Conservation (phyloP, 345 rosid genomes). For the Hibiscus mutabilis region DNA sequence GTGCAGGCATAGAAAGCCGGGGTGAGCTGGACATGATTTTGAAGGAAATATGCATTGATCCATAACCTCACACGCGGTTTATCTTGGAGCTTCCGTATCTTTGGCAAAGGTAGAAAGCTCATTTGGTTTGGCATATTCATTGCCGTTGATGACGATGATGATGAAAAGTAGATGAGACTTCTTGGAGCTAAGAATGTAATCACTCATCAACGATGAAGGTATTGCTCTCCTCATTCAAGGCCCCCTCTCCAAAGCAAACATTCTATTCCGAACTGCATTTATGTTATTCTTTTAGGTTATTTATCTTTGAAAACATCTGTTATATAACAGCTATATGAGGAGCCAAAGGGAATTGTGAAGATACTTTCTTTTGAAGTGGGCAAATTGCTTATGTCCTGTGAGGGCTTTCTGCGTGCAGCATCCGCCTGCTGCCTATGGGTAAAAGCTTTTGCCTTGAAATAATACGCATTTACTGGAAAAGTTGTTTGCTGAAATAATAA, state of each 20-base stretch:
- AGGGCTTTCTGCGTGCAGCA: slow-evolving; percentile 5
- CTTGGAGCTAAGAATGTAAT: slow-evolving; percentile 15
- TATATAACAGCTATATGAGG: slow-evolving; percentile 6
- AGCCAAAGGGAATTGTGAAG: slow-evolving; percentile 5
- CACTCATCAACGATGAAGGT: slow-evolving; percentile 24
- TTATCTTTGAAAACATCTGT: neutral
- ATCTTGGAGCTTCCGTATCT: slow-evolving; percentile 22
- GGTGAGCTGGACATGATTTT: slow-evolving; percentile 21
- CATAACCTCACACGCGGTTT: slow-evolving; percentile 27
- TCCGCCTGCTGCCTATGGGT: neutral
- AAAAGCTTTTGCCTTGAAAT: neutral
- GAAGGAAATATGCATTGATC: neutral
- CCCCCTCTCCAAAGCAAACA: neutral
- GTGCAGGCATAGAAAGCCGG: slow-evolving; percentile 62
- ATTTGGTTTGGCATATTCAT: slow-evolving; percentile 12
- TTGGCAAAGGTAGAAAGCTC: slow-evolving; percentile 25
- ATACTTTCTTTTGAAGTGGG: neutral
- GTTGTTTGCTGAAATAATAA: slow-evolving; percentile 2
- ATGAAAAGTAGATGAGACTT: slow-evolving; percentile 13
- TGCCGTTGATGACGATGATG: slow-evolving; percentile 18
- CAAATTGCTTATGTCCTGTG: neutral
- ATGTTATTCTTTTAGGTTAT: too few species aligned
- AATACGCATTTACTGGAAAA: neutral
- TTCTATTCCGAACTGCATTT: neutral
- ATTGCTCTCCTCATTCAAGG: neutral